Conservation (phyloP, 495 filamentous ascomycete species). For the Penicillium coffeae region DNA sequence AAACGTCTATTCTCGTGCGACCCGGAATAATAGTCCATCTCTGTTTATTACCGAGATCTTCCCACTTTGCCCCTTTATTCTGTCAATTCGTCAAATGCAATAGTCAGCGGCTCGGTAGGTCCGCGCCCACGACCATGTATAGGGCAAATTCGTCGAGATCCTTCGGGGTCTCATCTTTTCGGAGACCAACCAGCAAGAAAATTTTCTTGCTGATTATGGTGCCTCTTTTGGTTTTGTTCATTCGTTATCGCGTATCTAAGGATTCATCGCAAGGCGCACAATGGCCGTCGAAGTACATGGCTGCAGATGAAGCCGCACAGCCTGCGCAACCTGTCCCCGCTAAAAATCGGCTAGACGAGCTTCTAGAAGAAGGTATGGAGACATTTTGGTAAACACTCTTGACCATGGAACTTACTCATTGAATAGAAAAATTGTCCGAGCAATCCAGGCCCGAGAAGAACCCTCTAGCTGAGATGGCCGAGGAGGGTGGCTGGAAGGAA, state of each 20-base stretch:
- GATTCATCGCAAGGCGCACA: background rate
- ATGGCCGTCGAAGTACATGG: background rate
- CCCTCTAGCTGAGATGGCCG: background rate
- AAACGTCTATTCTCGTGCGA: background rate
- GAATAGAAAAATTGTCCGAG: background rate
- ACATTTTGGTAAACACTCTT: background rate
- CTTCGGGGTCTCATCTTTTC: background rate
- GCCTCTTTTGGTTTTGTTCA: background rate
- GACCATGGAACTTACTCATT: background rate
- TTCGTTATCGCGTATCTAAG: background rate
- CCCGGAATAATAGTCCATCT: background rate
- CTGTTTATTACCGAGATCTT: background rate
- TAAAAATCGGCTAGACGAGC: background rate
- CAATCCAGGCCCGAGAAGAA: background rate
- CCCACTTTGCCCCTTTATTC: background rate
- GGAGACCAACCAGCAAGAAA: background rate
- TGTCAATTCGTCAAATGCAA: too few relatives aligned
- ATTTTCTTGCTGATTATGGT: background rate
- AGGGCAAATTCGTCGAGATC: background rate
- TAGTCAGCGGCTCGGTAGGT: background rate
- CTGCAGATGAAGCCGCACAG: background rate
- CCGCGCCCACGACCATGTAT: background rate
- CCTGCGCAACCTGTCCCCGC: background rate
- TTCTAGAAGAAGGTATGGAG: background rate
- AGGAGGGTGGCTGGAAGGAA: background rate